Base-by-base conservation (phyloP, 2,329 filamentous ascomycete genomes). In the Xylariaceae sp. region DNA sequence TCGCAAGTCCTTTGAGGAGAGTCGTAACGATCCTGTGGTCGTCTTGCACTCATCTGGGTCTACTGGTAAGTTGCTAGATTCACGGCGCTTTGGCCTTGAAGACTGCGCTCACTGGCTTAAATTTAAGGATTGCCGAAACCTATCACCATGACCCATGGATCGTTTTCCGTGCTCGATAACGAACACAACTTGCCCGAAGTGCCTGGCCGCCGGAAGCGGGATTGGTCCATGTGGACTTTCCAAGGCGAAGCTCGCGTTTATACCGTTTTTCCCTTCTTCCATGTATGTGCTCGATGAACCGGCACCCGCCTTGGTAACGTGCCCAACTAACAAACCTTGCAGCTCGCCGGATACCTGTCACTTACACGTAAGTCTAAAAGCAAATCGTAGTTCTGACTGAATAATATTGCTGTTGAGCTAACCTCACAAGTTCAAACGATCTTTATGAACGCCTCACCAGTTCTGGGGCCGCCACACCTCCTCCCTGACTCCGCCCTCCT, bases 21-120 rank as follows among this genome's bases (percentile, higher is more conserved):
- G 56, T 10, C 55, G 42, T 13, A 39, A 63, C 40, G 59, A 65
- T 3, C 60, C 61, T 1, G 47, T 61, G 18, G n/a, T 60, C 1
- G 56, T 67, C 0, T 40, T 65, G n/a, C 63, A 67, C 41, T 63
- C 63, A 2, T 65, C 63, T 1, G 63, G 63, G 6, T 64, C 63
- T n/a, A 65, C 63, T 19, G 62, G 62, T 63, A 26, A 26, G 26
- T 26, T 8, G 26, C 26, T 26, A 26, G 4, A 26, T 26, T 4
- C 26, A 26, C 26, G 8, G n/a, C 8, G 4, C 26, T 26, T 5
- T 8, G 8, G 4, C 26, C 26, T 26, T 26, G 26, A 26, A 5
- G 26, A 8, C 8, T 8, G 26, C 26, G 26, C 26, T 26, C 26
- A 26, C 26, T 8, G 8, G 21, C 39, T 39, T 12, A 34, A 63